Evolutionary conservation across 2,329 filamentous ascomycete genomes (phyloP), one percentile per base, ranked within the genome.

Genomic region (Raffaelea ambrosiae): DNA sequence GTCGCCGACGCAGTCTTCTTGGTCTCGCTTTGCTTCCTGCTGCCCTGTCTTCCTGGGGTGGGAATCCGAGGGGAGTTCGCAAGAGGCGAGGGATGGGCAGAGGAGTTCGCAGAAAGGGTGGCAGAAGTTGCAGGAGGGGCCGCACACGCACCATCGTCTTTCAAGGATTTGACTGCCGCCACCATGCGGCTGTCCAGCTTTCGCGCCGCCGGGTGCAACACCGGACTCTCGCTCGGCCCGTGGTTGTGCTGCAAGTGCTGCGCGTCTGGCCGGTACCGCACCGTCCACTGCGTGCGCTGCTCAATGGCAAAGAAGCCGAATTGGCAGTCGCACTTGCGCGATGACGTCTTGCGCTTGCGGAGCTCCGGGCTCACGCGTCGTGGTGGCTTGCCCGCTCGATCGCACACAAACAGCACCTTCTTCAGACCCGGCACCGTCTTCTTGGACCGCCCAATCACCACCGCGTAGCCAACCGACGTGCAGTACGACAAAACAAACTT

Each of bases 291-390:
- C 0, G 78, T 82, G 50, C 80, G 71, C 57, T 83, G 78, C 60
- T 84, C 80, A 36, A 84, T 79, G 48, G 80, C 80, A 54, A 83
- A 84, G 61, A 84, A 83, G n/a, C 80, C 80, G 60, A 84, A 84
- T 26, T 78, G 77, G 53, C 80, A 84, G 55, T 83, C 79, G 56
- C 80, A 83, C 57, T 84, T 84, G 41, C 80, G 71, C n/a, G 79
- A 83, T 9, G 80, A 82, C 1, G 80, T 84, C 58, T 80, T 81
- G 20, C 78, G 72, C 62, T 83, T 83, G 48, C 80, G 74, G 52
- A 76, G 73, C 61, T 83, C 80, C 2, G 79, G 76, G 53, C 69
- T 81, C n/a, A 81, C 78, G 5, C 77, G 72, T 47, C 69, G 76
- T 3, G 77, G 77, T 2, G 77, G 77, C 55, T 81, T 81, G 39